These are phyloP conservation scores for Eutrema salsugineum DNA, from an alignment of 441 rosid species.

Conservation along the genomic window DNA sequence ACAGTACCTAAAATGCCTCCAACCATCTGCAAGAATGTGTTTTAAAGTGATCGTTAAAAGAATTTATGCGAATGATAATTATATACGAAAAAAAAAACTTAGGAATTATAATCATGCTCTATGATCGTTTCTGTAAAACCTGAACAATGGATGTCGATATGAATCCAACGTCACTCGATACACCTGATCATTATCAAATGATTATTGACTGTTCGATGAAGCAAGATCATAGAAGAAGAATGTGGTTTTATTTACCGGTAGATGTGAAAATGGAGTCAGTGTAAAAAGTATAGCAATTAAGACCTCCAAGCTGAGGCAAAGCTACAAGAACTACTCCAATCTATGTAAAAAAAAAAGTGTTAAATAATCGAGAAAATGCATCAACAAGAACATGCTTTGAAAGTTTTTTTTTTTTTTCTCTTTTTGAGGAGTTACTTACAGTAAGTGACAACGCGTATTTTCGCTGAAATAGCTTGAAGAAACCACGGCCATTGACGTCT, in stretches of 20 bases:
- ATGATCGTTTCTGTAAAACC: neutral
- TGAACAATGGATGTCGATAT: conserved; percentile 15
- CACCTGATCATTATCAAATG: neutral
- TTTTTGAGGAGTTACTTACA: neutral
- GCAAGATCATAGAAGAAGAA: neutral
- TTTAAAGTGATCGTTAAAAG: neutral
- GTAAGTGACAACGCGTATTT: conserved; percentile 14
- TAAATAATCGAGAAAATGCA: neutral
- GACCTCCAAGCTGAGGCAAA: conserved; percentile 21
- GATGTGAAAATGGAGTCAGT: conserved; percentile 22
- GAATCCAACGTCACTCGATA: conserved; percentile 23
- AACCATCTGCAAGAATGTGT: neutral
- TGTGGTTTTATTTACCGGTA: conserved; percentile 6
- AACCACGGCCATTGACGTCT: neutral
- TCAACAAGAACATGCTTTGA: neutral
- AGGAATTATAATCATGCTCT: neutral
- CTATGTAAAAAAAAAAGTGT: neutral
- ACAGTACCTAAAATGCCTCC: conserved; percentile 14
- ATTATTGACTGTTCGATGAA: neutral
- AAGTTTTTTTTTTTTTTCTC: neutral
- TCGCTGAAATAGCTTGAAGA: conserved; percentile 14
- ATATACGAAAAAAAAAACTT: neutral
- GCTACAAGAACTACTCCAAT: conserved; percentile 17
- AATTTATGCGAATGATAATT: neutral
- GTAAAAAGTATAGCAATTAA: conserved; percentile 14